Conservation (phyloP, 306 rosid genomes). For the Malus asiatica region DNA sequence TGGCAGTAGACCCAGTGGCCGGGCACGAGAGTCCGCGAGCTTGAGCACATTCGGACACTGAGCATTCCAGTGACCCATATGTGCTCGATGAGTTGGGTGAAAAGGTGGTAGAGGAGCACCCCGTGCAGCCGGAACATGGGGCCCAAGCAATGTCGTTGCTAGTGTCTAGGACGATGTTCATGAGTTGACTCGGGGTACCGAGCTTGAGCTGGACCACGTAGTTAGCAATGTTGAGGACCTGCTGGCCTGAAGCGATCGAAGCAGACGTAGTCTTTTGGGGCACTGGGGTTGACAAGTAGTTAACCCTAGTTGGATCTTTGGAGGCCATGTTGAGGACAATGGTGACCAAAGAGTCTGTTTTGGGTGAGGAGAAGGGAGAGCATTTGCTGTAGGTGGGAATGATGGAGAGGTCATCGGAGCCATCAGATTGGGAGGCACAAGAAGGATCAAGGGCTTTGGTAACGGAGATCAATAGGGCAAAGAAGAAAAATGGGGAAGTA, state of each 20-base stretch:
- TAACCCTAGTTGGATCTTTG: slow-evolving; percentile 55
- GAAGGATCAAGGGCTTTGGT: slow-evolving; percentile 44
- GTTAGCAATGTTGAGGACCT: slow-evolving; percentile 56
- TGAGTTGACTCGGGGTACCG: slow-evolving; percentile 69
- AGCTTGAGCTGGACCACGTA: slow-evolving; percentile 63
- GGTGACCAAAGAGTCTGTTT: slow-evolving; percentile 47
- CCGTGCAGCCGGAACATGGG: slow-evolving; percentile 64
- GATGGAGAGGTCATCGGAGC: slow-evolving; percentile 42
- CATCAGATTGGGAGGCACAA: slow-evolving; percentile 38
- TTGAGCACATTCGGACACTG: slow-evolving; percentile 44
- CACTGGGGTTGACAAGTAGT: slow-evolving; percentile 46
- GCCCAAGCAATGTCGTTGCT: slow-evolving; percentile 76
- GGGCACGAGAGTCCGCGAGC: slow-evolving; percentile 68
- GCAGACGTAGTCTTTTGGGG: slow-evolving; percentile 44
- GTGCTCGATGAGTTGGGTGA: slow-evolving; percentile 47
- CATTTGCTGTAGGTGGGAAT: slow-evolving; percentile 82
- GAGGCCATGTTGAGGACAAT: slow-evolving; percentile 68
- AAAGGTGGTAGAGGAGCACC: slow-evolving; percentile 53
- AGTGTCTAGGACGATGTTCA: slow-evolving; percentile 84
- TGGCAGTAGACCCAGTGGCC: slow-evolving; percentile 25
- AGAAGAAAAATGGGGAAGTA: slow-evolving; percentile 16
- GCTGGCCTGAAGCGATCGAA: slow-evolving; percentile 80
- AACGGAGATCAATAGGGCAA: slow-evolving; percentile 13
- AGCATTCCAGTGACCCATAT: slow-evolving; percentile 48
- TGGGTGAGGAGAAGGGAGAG: slow-evolving; percentile 67